Base-by-base conservation (phyloP, 495 filamentous ascomycete genomes). In the Rostrohypoxylon terebratum region DNA sequence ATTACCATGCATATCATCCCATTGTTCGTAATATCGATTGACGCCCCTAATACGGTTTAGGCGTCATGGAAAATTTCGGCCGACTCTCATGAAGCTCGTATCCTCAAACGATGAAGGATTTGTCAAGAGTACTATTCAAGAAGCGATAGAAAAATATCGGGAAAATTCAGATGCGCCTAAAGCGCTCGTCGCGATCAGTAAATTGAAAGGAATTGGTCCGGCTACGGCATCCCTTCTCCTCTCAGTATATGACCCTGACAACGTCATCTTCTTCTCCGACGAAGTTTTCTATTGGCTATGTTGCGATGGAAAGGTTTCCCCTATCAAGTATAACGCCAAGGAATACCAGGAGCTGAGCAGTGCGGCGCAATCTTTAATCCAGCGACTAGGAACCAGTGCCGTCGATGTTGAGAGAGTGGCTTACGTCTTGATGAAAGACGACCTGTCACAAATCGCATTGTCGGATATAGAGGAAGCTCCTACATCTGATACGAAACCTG, bases 181-280 rank as follows among this genome's bases (percentile, higher is more conserved):
- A 1, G 82, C 92, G 3, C 76, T 86, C 1, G 75, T 79, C 3
- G 81, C 78, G 7, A 79, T 95, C 38, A 80, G 85, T 16, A 74
- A 82, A 55, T 73, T 88, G 44, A 84, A 77, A 58, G 92, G 92
- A 45, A 86, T 94, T 54, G 92, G 92, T 0, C 88, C 89, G 25
- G 91, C 92, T 6, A 93, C 92, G 0, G 91, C 90, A 0, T 93
- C 90, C 2, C 81, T 95, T 23, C 79, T 94, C 2, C 83, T 94
- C 2, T 87, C 90, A 0, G 84, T 90, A 3, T 83, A 84, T 59
- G 86, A 89, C n/a, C 80, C 84, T 0, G 74, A 81, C 0, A 79
- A 84, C 18, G 82, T 90, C 10, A 87, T 92, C 0, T 95, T 94
- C 78, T 94, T 92, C 80, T 90, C 90, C 28, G 92, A 95, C 70